phyloP scores from a whole-genome alignment of 176 grass and related monocot genomes.

The Cenchrus fungigraminus region DNA sequence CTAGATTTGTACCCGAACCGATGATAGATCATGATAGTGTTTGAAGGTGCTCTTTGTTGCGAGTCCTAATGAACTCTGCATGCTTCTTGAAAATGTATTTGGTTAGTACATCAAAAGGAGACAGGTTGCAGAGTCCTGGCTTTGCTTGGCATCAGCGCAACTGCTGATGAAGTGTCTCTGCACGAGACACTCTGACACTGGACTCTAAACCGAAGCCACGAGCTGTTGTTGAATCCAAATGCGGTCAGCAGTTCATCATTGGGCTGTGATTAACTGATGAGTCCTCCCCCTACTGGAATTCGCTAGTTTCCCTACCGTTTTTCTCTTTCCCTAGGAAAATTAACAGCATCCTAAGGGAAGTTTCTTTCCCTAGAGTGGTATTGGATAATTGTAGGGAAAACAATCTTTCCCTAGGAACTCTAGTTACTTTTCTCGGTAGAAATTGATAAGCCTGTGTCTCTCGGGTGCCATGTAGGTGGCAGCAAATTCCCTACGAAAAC shows the following conservation, averaged over 20 bases:
- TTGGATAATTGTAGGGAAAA: too few relatives aligned
- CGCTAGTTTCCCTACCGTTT: too few relatives aligned
- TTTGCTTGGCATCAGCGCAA: constrained; percentile 39
- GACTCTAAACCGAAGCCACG: background rate
- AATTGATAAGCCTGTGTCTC: too few relatives aligned
- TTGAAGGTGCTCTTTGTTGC: background rate
- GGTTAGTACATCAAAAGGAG: background rate
- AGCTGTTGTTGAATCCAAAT: background rate
- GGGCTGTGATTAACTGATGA: background rate
- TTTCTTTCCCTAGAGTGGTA: too few relatives aligned
- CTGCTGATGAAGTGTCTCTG: constrained; percentile 20
- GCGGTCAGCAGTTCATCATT: background rate
- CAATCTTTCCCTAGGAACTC: too few relatives aligned
- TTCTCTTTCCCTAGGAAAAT: too few relatives aligned
- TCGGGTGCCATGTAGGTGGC: too few relatives aligned
- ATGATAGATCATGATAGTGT: background rate
- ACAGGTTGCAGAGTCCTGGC: constrained; percentile 18
- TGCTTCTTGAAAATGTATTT: constrained; percentile 20
- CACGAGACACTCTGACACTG: background rate
- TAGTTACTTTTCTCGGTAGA: too few relatives aligned
- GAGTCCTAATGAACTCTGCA: background rate
- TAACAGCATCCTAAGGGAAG: too few relatives aligned
- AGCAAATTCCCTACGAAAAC: too few relatives aligned
- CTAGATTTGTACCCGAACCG: background rate
- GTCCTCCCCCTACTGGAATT: background rate